Evolutionary conservation across 345 rosid species (phyloP).

Genomic region (Trapa incisa): DNA sequence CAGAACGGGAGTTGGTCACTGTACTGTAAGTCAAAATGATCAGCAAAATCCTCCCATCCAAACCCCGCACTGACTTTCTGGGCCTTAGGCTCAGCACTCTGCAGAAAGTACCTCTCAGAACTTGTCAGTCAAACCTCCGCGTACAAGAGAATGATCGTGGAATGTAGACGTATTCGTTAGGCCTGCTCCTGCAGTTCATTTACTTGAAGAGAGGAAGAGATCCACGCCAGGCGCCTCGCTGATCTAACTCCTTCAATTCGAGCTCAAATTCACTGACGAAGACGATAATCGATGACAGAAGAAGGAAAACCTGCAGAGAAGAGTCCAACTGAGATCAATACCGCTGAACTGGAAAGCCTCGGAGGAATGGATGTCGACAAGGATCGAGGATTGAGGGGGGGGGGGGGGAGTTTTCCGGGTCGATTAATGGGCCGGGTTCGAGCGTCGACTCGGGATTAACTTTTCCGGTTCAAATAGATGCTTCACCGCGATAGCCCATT

Average conservation of each 20-base stretch:
- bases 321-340: not conserved
- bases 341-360: too few species aligned
- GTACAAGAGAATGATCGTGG: conserved; percentile 68
- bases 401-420: not conserved
- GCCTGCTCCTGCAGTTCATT: conserved; percentile 99
- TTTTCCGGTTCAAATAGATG: not conserved
- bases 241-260: conserved; percentile 87
- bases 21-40: conserved; percentile 84
- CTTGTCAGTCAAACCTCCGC: conserved; percentile 77
- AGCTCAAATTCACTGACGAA: conserved; percentile 65
- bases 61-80: conserved; percentile 55
- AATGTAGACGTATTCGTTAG: conserved; percentile 80
- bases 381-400: not conserved
- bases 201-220: conserved; percentile 87
- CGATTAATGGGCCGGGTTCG: conserved; percentile 1
- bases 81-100: conserved; percentile 68
- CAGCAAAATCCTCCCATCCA: conserved; percentile 55
- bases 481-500: not conserved
- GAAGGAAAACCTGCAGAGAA: not conserved
- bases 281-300: not conserved
- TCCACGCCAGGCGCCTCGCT: conserved; percentile 88
- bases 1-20: conserved; percentile 72
- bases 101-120: conserved; percentile 72
- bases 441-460: not conserved
- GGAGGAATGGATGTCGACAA: not conserved